Evolutionary conservation across 176 grass and related monocot species (phyloP).

Genomic region (Neostapfia colusana): DNA sequence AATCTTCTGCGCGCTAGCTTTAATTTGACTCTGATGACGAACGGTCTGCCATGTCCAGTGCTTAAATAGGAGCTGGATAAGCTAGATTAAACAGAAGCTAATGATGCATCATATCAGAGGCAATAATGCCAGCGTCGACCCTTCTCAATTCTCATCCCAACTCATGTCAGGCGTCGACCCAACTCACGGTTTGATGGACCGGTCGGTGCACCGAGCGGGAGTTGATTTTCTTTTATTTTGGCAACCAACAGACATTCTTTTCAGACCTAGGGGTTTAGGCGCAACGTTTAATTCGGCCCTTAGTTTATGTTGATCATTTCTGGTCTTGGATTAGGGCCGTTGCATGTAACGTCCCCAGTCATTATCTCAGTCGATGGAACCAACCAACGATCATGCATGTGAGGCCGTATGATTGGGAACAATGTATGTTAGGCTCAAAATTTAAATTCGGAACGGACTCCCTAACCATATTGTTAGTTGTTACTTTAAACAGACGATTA

Average conservation of each 20-base stretch:
- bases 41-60: not conserved
- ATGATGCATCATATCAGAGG: not conserved
- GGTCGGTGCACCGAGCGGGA: not conserved
- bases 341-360: not conserved
- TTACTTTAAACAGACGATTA: too few relatives aligned
- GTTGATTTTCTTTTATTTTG: not conserved
- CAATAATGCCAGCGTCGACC: not conserved
- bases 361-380: not conserved
- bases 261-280: not conserved
- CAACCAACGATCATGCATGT: too few relatives aligned
- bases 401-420: too few relatives aligned
- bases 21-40: too few relatives aligned
- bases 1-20: not conserved
- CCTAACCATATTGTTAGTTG: too few relatives aligned
- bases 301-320: not conserved
- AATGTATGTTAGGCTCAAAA: too few relatives aligned
- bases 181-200: conserved; percentile 4
- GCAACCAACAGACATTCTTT: conserved; percentile 27
- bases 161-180: not conserved
- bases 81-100: not conserved
- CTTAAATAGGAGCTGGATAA: conserved; percentile 4
- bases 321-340: not conserved
- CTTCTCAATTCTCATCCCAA: not conserved
- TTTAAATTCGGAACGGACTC: too few relatives aligned
- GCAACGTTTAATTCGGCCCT: not conserved